A percentile compares a stretch with the other conserved stretches of the same genome.
phyloP scores from a whole-genome alignment of 371 early-diverging fungal genomes.

The Cokeromyces recurvatus region DNA sequence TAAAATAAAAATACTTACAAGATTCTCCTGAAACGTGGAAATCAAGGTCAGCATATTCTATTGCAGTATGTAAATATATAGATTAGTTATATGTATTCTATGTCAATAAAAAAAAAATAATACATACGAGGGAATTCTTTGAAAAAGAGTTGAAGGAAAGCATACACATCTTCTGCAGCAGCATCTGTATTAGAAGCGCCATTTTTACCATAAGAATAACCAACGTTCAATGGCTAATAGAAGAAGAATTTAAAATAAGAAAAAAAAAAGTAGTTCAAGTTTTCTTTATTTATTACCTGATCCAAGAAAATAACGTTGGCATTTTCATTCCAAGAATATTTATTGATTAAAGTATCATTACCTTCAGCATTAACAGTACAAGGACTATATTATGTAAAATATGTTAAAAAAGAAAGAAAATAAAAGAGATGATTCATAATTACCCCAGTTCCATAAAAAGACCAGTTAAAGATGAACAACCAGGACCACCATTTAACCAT shows the following conservation, averaged over 20 bases:
- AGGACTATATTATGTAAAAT: constrained; percentile 35
- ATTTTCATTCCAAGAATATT: constrained; percentile 67
- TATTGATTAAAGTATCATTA: constrained; percentile 45
- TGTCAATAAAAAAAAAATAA: background rate
- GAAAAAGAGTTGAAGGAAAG: constrained; percentile 69
- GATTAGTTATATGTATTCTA: too few relatives aligned
- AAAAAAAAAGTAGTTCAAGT: too few relatives aligned
- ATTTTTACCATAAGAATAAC: constrained; percentile 64
- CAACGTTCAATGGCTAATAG: constrained; percentile 65
- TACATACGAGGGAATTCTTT: constrained; percentile 42
- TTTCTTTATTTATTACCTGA: constrained; percentile 41
- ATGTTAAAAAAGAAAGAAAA: background rate
- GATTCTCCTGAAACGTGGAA: constrained; percentile 58
- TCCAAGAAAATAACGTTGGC: constrained; percentile 77
- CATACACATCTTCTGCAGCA: constrained; percentile 72
- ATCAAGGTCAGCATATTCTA: constrained; percentile 49
- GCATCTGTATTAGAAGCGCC: constrained; percentile 49
- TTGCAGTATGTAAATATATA: too few relatives aligned
- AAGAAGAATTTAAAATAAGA: too few relatives aligned
- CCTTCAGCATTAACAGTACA: constrained; percentile 67
- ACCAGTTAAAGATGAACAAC: constrained; percentile 74
- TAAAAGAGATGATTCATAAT: background rate
- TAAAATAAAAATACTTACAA: constrained; percentile 18
- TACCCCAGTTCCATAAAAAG: constrained; percentile 72
- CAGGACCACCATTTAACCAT: constrained; percentile 80